phyloP scores from a whole-genome alignment of 2,329 filamentous ascomycete species.

The Phoma herbarum region DNA sequence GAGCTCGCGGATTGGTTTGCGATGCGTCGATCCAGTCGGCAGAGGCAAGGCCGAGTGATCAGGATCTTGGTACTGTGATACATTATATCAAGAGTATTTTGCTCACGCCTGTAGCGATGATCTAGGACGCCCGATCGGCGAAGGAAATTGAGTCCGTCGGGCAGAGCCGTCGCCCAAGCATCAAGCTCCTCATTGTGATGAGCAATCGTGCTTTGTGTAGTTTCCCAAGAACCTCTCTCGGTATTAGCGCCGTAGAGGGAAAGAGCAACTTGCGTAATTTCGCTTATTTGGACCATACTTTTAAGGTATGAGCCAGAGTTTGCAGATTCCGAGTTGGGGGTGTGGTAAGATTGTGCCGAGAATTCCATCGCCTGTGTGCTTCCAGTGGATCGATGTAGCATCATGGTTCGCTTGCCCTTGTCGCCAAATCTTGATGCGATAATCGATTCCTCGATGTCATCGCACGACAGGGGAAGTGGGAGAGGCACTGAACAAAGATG shows the following conservation, averaged over 20 bases:
- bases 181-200: constrained; percentile 43
- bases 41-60: constrained; percentile 52
- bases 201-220: constrained; percentile 43
- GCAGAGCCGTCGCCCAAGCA: constrained; percentile 44
- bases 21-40: constrained; percentile 45
- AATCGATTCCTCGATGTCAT: constrained; percentile 31
- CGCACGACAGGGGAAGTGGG: constrained; percentile 42
- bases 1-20: constrained; percentile 41
- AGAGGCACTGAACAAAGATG: constrained; percentile 42
- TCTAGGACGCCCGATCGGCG: neutral
- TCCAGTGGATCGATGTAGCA: neutral
- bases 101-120: constrained; percentile 21
- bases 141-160: constrained; percentile 32
- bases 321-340: constrained; percentile 15
- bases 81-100: constrained; percentile 31
- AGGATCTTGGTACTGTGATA: constrained; percentile 45
- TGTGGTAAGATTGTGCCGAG: neutral
- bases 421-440: constrained; percentile 27
- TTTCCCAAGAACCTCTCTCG: constrained; percentile 46
- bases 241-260: constrained; percentile 45
- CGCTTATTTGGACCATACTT: constrained; percentile 31
- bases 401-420: neutral
- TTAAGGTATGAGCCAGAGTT: constrained; percentile 36
- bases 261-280: constrained; percentile 45
- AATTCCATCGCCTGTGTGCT: neutral